phyloP scores from a whole-genome alignment of 352 stramenopile species.

The Globisporangium nodosum region DNA sequence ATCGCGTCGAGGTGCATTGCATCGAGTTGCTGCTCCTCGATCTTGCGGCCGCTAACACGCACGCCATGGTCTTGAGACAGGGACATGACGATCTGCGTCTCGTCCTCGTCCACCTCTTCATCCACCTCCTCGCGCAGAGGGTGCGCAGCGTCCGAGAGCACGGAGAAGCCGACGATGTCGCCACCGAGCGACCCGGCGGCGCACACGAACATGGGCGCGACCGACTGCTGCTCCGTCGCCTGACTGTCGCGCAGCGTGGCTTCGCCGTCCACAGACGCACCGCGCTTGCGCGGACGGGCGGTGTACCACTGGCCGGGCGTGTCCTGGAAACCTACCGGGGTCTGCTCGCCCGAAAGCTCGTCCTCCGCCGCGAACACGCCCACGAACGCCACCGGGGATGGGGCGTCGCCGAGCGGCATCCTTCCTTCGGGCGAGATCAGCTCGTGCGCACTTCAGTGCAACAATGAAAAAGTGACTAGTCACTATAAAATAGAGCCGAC shows the following conservation, averaged over 20 bases:
- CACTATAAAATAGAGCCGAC: too few species aligned
- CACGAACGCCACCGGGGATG: conserved; percentile 18
- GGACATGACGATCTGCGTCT: conserved; percentile 81
- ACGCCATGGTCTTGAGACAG: conserved; percentile 54
- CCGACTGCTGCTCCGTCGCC: conserved; percentile 23
- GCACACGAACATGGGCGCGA: conserved; percentile 38
- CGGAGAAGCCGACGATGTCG: conserved; percentile 7
- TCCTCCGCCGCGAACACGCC: conserved; percentile 26
- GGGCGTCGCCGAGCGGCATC: background rate
- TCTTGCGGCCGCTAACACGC: conserved; percentile 13
- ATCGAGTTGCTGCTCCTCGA: conserved; percentile 46
- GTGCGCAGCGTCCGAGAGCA: background rate
- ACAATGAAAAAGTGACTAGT: too few species aligned
- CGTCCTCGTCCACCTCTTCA: conserved; percentile 64
- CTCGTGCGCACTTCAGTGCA: too few species aligned
- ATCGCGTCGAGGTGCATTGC: background rate
- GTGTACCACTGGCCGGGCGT: conserved; percentile 34
- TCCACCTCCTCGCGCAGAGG: conserved; percentile 5
- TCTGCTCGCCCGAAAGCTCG: conserved; percentile 42
- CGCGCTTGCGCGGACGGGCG: conserved; percentile 28
- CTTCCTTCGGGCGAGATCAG: background rate
- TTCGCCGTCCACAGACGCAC: conserved; percentile 25
- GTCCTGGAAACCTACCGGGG: conserved; percentile 57
- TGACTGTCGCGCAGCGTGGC: conserved; percentile 46
- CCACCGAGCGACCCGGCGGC: conserved; percentile 19